Evolutionary conservation across 2,329 filamentous ascomycete species (phyloP).

Genomic region (Claviceps sp.): DNA sequence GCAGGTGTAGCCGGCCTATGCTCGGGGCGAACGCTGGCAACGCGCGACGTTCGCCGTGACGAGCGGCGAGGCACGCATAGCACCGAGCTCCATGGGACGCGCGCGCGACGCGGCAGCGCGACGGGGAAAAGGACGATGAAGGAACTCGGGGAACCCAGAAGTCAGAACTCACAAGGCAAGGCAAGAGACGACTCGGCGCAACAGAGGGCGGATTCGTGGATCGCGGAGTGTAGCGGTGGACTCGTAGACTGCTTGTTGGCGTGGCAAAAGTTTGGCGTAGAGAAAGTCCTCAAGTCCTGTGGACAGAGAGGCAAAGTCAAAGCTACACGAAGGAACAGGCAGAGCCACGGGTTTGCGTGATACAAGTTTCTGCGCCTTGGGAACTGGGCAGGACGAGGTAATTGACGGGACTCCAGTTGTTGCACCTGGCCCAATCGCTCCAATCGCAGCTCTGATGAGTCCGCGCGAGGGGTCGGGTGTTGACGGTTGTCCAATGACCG

Average conservation of each 20-base stretch:
- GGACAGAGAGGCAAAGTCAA: slow-evolving; percentile 8
- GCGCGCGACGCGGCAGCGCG: slow-evolving; percentile 1
- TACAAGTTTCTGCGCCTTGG: slow-evolving; percentile 10
- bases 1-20: slow-evolving; percentile 8
- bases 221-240: slow-evolving; percentile 6
- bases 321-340: slow-evolving; percentile 10
- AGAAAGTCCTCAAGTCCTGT: slow-evolving; percentile 5
- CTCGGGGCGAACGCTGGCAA: slow-evolving; percentile 1
- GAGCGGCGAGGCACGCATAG: slow-evolving; percentile 2
- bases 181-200: slow-evolving; percentile 13
- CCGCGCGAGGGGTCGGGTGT: not conserved
- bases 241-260: slow-evolving; percentile 5
- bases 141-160: not conserved
- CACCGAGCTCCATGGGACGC: not conserved
- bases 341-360: slow-evolving; percentile 13
- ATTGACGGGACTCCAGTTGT: slow-evolving; percentile 3
- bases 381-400: slow-evolving; percentile 6
- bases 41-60: slow-evolving; percentile 8
- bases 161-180: slow-evolving; percentile 25
- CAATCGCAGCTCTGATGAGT: not conserved
- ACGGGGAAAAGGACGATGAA: slow-evolving; percentile 7
- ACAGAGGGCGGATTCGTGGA: slow-evolving; percentile 9
- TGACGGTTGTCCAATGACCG: not conserved
- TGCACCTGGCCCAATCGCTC: not conserved
- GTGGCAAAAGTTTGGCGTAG: slow-evolving; percentile 8